Evolutionary conservation across 1,284 basidiomycete genomes (phyloP), one percentile per base, ranked within the genome.

Genomic region (Xerocomus minutiporus): DNA sequence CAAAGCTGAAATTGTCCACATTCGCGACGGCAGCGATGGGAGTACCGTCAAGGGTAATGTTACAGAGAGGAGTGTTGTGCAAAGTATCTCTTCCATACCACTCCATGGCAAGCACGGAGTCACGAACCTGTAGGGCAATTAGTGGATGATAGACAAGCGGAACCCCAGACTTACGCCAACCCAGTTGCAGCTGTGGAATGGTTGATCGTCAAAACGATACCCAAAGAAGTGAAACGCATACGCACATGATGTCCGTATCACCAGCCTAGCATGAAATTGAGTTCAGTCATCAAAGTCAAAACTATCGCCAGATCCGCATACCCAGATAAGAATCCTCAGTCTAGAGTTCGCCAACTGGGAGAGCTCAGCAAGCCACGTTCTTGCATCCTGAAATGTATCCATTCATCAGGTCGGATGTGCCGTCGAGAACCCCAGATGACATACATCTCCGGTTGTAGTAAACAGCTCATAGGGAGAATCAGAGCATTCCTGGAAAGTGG

Each of bases 311-410:
- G 8, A 12, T 11, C 35, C 15, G 54, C 74, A 26, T 61, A 82
- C 83, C 83, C 83, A 84, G 41, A 84, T 78, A 8, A 85, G 69
- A 25, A 79, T 75, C 63, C 78, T 81, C 50, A 84, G 61, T n/a
- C 73, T 62, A 20, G 79, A 79, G 60, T 84, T 71, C 0, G 71
- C 82, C 6, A 86, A 64, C 1, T 66, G 69, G 5, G 74, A 75
- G 12, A 85, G 73, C 58, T 79, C 68, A 2, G 81, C 79, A 3
- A 85, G 70, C 50, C 71, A 73, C 0, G 79, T 77, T 54, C 82
- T 70, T 28, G 80, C 82, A 56, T 79, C 78, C 80, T 82, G 31
- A 49, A n/a, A 20, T 39, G 20, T 13, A 38, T 29, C 17, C 1
- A 56, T 29, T 1, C 28, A 5, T 51, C 6, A 42, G 26, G 38